These are phyloP conservation scores for Apium graveolens DNA, from an alignment of 129 eudicot genomes.

Conservation along the genomic window DNA sequence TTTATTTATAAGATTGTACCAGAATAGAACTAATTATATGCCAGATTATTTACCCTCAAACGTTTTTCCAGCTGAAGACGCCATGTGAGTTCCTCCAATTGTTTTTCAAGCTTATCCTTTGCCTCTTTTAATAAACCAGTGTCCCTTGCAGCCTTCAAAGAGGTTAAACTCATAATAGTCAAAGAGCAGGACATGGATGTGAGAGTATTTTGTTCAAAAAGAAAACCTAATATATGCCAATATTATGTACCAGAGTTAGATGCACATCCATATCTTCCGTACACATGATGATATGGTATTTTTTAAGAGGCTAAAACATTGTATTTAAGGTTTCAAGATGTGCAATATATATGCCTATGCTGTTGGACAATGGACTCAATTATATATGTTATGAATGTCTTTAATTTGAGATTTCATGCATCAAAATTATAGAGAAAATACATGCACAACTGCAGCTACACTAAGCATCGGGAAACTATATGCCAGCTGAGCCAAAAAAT, in stretches of 20 bases:
- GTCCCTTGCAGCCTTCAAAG: slow-evolving; percentile 79
- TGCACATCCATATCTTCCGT: background rate
- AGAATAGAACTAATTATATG: background rate
- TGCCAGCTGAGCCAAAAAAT: background rate
- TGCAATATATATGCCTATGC: background rate
- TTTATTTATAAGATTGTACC: background rate
- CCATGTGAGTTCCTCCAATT: slow-evolving; percentile 94
- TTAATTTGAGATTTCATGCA: background rate
- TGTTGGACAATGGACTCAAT: background rate
- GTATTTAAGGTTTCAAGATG: background rate
- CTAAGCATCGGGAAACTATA: background rate
- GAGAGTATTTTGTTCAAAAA: background rate
- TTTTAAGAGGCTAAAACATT: background rate
- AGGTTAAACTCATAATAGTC: slow-evolving; percentile 12
- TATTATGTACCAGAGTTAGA: background rate
- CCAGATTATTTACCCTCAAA: slow-evolving; percentile 50
- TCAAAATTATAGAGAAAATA: background rate
- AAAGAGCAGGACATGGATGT: background rate
- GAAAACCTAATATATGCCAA: background rate
- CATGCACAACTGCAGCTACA: background rate
- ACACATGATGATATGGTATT: background rate
- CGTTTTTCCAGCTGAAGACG: slow-evolving; percentile 98
- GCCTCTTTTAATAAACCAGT: slow-evolving; percentile 96
- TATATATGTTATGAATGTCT: background rate
- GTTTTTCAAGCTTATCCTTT: slow-evolving; percentile 95